These are phyloP conservation scores for Nicotiana tomentosiformis DNA, from an alignment of 257 asterid genomes.

Conservation along the genomic window DNA sequence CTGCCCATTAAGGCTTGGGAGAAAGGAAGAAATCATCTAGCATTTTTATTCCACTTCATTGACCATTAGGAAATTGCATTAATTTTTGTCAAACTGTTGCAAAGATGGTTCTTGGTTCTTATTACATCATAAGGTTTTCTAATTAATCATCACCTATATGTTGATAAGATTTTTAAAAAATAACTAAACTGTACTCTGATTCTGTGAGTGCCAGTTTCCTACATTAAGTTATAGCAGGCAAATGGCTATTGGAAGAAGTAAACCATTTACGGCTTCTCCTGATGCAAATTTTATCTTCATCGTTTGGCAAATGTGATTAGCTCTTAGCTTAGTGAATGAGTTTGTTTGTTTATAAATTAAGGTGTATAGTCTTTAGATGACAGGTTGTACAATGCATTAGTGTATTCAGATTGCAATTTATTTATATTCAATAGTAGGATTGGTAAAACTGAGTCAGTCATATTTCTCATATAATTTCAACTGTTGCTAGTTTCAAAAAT, in stretches of 20 bases:
- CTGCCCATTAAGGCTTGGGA: not conserved
- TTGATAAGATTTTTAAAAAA: not conserved
- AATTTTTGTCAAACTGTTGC: not conserved
- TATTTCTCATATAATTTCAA: not conserved
- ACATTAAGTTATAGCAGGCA: not conserved
- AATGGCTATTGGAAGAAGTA: not conserved
- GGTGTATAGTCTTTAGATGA: not conserved
- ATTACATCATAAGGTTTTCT: not conserved
- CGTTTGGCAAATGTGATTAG: not conserved
- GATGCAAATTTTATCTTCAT: not conserved
- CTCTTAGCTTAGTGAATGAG: not conserved
- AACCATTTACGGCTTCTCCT: not conserved
- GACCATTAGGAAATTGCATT: not conserved
- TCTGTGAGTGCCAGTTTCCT: not conserved
- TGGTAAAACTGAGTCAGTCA: not conserved
- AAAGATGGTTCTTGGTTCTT: not conserved
- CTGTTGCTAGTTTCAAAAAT: not conserved
- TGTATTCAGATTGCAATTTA: not conserved
- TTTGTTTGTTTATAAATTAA: not conserved
- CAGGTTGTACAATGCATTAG: not conserved
- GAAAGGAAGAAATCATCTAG: not conserved
- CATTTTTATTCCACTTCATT: not conserved
- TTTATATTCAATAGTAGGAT: not conserved
- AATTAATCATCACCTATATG: not conserved
- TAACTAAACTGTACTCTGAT: not conserved